Base-by-base conservation (phyloP, 2,329 filamentous ascomycete genomes). In the Periglandula ipomoeae region DNA sequence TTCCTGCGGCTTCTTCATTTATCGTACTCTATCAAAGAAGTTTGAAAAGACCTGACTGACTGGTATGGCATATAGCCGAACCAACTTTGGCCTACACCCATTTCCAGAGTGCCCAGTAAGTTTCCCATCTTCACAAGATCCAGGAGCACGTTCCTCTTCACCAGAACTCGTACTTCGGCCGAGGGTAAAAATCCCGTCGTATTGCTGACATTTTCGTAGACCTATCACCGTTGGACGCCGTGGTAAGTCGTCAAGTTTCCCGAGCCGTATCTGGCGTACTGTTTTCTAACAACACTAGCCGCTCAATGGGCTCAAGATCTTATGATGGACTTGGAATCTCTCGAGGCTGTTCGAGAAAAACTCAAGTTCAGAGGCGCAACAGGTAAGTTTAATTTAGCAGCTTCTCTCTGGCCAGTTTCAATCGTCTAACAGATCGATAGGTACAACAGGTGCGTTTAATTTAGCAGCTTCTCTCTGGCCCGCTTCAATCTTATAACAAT, bases 51-150 rank as follows among this genome's bases (percentile, higher is more conserved):
- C 30, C 24, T 30, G 47, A 24, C 40, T 45, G 24, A 40, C 45
- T 26, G 34, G 8, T 20, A 23, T 19, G 19, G 5, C 41, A 45
- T 34, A 3, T 32, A 51, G 56, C 54, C 50, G 69, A 84, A 55
- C 84, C 87, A 2, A 84, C 83, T 23, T 75, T 93, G 4, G 85
- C 79, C 7, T 93, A 85, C 68, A 94, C 88, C 7, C 86, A 91
- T 65, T 73, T 81, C 41, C 82, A 87, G 64, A 71, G 79, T 7
- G 79, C 76, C 3, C 76, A 80, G 59, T 46, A 41, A 46, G 47
- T 45, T 26, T 17, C 34, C 24, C 34, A 24, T 30, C 34, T 23
- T 39, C n/a, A 30, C 24, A 30, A 30, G n/a, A 20, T 10, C 23
- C 15, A 27, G 15, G 17, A 17, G n/a, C 32, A 24, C 17, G n/a